A percentile compares a stretch with the other conserved stretches of the same genome.
Conservation (phyloP, 352 stramenopile genomes). For the Pythium rishiriense region DNA sequence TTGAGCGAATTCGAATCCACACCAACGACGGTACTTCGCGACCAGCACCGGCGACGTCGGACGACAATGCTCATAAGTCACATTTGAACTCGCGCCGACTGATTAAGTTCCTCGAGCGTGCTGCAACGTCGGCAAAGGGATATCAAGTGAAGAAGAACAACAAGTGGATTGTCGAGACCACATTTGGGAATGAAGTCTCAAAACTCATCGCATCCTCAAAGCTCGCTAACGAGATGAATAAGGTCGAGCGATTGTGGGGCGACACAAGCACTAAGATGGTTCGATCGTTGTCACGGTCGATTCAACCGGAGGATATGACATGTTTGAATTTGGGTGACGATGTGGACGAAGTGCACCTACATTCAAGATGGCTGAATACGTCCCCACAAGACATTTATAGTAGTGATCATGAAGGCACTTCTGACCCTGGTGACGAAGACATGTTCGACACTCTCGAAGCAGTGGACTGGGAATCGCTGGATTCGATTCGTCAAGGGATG, state of each 20-base stretch:
- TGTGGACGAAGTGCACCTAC: slow-evolving; percentile 45
- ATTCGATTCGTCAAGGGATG: slow-evolving; percentile 17
- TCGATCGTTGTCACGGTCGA: slow-evolving; percentile 16
- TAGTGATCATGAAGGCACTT: slow-evolving; percentile 15
- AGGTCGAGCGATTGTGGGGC: slow-evolving; percentile 47
- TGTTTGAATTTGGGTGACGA: slow-evolving; percentile 19
- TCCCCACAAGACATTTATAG: not conserved
- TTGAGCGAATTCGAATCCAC: slow-evolving; percentile 62
- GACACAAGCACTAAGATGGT: slow-evolving; percentile 34
- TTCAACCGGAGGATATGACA: not conserved
- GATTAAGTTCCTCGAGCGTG: slow-evolving; percentile 52
- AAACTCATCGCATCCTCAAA: slow-evolving; percentile 19
- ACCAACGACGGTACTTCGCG: slow-evolving; percentile 35
- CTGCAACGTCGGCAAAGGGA: slow-evolving; percentile 33
- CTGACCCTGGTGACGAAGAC: slow-evolving; percentile 32
- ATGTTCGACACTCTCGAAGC: slow-evolving; percentile 40
- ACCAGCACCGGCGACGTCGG: not conserved
- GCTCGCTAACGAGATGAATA: slow-evolving; percentile 16
- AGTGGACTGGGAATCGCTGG: slow-evolving; percentile 59
- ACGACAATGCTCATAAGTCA: slow-evolving; percentile 37
- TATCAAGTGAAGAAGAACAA: slow-evolving; percentile 49
- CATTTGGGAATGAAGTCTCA: slow-evolving; percentile 68
- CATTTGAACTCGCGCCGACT: slow-evolving; percentile 60
- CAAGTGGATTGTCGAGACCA: slow-evolving; percentile 58
- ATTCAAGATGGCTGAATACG: slow-evolving; percentile 26